These are phyloP conservation scores for Neocucurbitaria cava DNA, from an alignment of 2,329 filamentous ascomycete species.

Conservation along the genomic window DNA sequence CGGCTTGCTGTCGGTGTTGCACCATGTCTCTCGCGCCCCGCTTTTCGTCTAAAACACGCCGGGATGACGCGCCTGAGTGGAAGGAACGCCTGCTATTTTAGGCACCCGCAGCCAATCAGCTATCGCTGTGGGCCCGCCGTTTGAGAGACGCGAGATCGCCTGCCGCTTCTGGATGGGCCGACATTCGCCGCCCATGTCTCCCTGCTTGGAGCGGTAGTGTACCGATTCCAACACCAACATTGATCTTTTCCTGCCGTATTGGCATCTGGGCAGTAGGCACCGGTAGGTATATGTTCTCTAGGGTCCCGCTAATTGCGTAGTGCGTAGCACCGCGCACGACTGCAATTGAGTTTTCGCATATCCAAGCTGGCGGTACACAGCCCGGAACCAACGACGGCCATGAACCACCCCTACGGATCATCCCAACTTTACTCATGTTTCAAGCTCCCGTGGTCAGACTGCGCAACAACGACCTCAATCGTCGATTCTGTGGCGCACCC, in stretches of 20 bases:
- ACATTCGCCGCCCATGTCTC: slow-evolving; percentile 10
- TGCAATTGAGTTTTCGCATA: slow-evolving; percentile 21
- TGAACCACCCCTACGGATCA: slow-evolving; percentile 11
- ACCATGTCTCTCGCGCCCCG: slow-evolving; percentile 25
- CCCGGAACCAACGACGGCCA: slow-evolving; percentile 8
- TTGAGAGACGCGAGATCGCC: slow-evolving; percentile 9
- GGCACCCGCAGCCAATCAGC: slow-evolving; percentile 19
- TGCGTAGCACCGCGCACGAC: slow-evolving; percentile 1
- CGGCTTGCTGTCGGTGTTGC: slow-evolving; percentile 21
- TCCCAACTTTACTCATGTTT: neutral
- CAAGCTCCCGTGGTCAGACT: neutral
- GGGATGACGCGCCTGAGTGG: slow-evolving; percentile 24
- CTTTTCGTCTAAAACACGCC: slow-evolving; percentile 14
- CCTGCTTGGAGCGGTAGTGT: neutral
- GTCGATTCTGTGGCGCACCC: neutral
- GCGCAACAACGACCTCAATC: neutral
- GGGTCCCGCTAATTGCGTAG: neutral
- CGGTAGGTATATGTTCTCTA: neutral
- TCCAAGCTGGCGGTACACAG: slow-evolving; percentile 14
- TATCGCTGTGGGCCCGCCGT: neutral
- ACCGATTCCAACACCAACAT: neutral
- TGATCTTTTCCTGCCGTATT: slow-evolving; percentile 6
- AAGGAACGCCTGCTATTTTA: slow-evolving; percentile 26
- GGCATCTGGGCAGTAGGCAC: neutral
- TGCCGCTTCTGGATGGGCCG: slow-evolving; percentile 18